Percentiles rank a stretch among this genome's conserved stretches.
These are phyloP conservation scores for Leccinum imitatum DNA, from an alignment of 768 basidiomycete genomes.

Conservation along the genomic window DNA sequence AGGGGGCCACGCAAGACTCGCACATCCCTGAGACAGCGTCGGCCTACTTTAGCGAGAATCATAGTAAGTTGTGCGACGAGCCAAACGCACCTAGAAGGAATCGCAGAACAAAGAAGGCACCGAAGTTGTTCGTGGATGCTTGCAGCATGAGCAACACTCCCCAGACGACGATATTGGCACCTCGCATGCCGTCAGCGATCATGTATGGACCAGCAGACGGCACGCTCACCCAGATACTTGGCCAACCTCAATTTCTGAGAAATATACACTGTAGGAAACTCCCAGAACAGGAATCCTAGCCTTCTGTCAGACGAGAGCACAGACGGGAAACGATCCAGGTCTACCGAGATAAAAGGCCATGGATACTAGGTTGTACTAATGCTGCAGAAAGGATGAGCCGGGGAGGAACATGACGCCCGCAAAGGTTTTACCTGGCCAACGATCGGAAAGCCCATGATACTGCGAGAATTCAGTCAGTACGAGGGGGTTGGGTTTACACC, in stretches of 20 bases:
- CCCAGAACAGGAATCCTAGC: slow-evolving; percentile 56
- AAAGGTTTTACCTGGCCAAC: slow-evolving; percentile 47
- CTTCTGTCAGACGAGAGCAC: slow-evolving; percentile 2
- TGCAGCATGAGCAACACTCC: too few species aligned
- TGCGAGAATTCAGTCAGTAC: slow-evolving; percentile 23
- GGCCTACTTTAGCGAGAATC: background rate
- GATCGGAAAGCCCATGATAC: slow-evolving; percentile 68
- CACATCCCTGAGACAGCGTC: slow-evolving; percentile 50
- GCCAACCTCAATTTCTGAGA: slow-evolving; percentile 59
- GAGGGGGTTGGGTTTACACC: background rate
- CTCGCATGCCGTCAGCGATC: slow-evolving; percentile 25
- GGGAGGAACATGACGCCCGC: background rate
- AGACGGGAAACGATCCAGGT: background rate
- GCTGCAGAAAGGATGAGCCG: slow-evolving; percentile 32
- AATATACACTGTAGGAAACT: slow-evolving; percentile 67
- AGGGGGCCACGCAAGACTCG: slow-evolving; percentile 64
- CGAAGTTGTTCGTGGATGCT: slow-evolving; percentile 50
- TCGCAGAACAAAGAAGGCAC: slow-evolving; percentile 62
- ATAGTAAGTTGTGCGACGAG: background rate
- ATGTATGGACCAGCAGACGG: background rate
- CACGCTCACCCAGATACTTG: slow-evolving; percentile 55
- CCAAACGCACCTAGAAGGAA: slow-evolving; percentile 51
- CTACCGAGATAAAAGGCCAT: slow-evolving; percentile 62
- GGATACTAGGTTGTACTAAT: slow-evolving; percentile 59
- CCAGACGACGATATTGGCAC: slow-evolving; percentile 19